phyloP scores from a whole-genome alignment of 176 grass and related monocot genomes.

The Avena atlantica region DNA sequence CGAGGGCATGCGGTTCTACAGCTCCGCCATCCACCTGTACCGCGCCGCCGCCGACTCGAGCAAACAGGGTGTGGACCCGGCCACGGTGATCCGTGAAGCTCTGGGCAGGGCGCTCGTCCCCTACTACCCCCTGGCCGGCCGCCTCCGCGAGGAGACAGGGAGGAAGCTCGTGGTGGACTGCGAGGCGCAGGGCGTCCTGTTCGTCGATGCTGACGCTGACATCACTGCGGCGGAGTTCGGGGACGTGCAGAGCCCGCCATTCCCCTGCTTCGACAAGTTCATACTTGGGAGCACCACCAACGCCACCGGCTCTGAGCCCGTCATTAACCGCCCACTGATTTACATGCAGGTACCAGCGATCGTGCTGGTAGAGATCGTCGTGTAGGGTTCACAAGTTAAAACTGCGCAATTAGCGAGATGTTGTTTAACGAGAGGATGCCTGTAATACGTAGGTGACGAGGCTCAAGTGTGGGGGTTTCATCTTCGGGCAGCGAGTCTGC shows the following conservation, averaged over 20 bases:
- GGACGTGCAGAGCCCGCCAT: conserved; percentile 50
- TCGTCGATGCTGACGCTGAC: conserved; percentile 68
- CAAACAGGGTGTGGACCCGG: conserved; percentile 43
- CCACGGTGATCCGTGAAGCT: conserved; percentile 51
- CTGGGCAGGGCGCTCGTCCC: conserved; percentile 58
- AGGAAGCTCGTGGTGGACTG: conserved; percentile 70
- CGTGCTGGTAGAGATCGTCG: too few relatives aligned
- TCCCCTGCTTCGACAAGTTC: conserved; percentile 59
- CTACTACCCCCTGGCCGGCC: conserved; percentile 65
- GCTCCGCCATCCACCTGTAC: conserved; percentile 50
- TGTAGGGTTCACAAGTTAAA: too few relatives aligned
- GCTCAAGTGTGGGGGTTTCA: background rate
- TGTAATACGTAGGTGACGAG: background rate
- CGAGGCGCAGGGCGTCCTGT: conserved; percentile 56
- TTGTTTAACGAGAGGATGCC: too few relatives aligned
- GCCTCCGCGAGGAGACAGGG: conserved; percentile 41
- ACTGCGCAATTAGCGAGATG: too few relatives aligned
- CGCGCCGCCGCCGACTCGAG: conserved; percentile 5
- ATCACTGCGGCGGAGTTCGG: conserved; percentile 54
- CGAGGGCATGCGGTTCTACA: conserved; percentile 59
- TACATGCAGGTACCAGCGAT: conserved; percentile 40
- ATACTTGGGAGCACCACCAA: conserved; percentile 35
- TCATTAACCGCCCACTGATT: conserved; percentile 46
- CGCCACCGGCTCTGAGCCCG: conserved; percentile 29
- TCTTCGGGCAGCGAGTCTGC: background rate